Evolutionary conservation across 306 rosid species (phyloP), one percentile per base, ranked within the genome.

Genomic region (Medicago lupulina): DNA sequence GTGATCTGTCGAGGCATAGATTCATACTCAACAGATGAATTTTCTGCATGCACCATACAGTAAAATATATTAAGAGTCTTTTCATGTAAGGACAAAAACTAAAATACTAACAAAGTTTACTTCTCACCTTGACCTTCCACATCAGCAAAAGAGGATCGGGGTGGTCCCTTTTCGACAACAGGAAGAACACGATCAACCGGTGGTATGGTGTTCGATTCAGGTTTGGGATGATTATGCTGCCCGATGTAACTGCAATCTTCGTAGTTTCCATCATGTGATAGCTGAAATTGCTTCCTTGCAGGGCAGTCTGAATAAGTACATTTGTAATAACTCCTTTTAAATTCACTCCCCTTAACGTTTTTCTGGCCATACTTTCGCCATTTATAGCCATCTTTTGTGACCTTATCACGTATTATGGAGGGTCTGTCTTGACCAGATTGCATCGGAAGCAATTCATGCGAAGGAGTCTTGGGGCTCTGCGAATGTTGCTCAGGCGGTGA

Each of bases 361-460:
- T 94, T 94, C 86, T 94, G 98, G 55, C 98, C 98, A 74, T 94
- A 91, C 79, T 94, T 94, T 72, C 98, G 80, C 98, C 98, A 93
- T 82, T 91, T 89, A 86, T 84, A 93, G 65, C 98, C 98, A 80
- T 91, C 98, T 63, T 86, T 86, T n/a, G 89, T 76, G 41, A 84
- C 88, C 82, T 84, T 86, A 88, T 82, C 94, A 7, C 92, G 91
- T 75, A 87, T 67, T 76, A 81, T 74, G 53, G 92, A 67, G 39
- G 89, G 76, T 70, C 86, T 73, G 59, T 82, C 88, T 79, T 70
- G 88, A 69, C 72, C 86, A 57, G 86, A 76, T 34, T 81, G 88
- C 62, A 69, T 75, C 44, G 78, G 47, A 47, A 14, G 87, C 63
- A 79, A 74, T 64, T 81, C 67, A 47, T 9, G 73, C 0, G 39